Conservation (phyloP, 2,329 filamentous ascomycete genomes). For the Fusarium sp. region DNA sequence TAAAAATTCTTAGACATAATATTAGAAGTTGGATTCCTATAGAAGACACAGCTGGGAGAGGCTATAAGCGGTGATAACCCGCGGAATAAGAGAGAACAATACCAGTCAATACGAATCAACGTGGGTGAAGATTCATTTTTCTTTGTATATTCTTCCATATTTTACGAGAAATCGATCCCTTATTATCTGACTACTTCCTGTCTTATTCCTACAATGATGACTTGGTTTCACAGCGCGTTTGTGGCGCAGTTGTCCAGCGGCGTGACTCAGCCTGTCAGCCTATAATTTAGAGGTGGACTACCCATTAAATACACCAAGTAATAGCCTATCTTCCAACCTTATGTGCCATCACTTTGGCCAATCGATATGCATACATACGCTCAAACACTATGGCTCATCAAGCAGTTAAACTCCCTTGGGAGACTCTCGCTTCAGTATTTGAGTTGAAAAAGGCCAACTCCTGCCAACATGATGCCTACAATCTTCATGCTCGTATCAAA, state of each 20-base stretch:
- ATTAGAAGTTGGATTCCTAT: background rate
- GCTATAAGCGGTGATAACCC: no score
- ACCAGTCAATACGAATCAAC: no score
- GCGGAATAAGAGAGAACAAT: no score
- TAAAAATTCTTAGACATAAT: background rate
- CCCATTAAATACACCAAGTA: no score
- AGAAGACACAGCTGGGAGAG: no score
- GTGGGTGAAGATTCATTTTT: background rate
- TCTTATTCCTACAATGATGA: background rate
- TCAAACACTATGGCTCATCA: slow-evolving; percentile 16
- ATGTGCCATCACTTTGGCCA: no score
- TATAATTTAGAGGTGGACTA: no score
- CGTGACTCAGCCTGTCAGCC: background rate
- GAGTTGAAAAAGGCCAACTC: slow-evolving; percentile 7
- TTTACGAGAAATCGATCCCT: no score
- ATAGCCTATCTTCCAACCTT: no score
- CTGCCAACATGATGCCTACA: slow-evolving; percentile 10
- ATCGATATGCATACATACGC: no score
- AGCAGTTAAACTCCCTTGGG: slow-evolving; percentile 19
- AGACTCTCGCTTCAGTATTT: slow-evolving; percentile 9
- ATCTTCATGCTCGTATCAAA: slow-evolving; percentile 14
- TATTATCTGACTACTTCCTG: no score
- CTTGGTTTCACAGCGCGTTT: background rate
- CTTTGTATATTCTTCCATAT: background rate
- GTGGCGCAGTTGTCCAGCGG: background rate